Conservation (phyloP, 306 rosid genomes). For the Prunus campanulata region DNA sequence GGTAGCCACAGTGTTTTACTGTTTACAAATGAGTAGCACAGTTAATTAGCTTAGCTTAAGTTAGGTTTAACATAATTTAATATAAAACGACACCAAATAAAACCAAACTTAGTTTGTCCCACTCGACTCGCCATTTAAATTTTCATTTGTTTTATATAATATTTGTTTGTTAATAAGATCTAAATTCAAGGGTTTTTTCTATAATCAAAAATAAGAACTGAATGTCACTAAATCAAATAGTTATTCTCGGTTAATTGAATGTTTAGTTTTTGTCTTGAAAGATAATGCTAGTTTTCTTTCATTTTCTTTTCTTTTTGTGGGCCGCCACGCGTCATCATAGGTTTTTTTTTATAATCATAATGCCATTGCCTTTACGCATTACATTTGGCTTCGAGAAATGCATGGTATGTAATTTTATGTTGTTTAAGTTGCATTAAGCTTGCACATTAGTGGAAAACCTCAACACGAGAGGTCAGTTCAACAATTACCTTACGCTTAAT, state of each 20-base stretch:
- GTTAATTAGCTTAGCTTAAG: not conserved
- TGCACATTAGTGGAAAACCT: too few relatives aligned
- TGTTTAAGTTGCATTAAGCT: not conserved
- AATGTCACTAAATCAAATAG: not conserved
- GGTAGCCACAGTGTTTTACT: too few relatives aligned
- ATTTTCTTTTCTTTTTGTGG: not conserved
- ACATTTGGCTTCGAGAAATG: not conserved
- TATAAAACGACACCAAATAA: too few relatives aligned
- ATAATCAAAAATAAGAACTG: not conserved
- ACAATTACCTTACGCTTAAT: too few relatives aligned
- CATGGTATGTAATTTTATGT: not conserved
- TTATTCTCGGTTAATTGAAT: accelerated
- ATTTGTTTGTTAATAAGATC: too few relatives aligned
- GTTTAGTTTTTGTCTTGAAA: not conserved
- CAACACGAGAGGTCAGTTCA: too few relatives aligned
- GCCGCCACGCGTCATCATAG: not conserved
- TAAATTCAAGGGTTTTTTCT: too few relatives aligned
- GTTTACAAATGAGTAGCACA: not conserved
- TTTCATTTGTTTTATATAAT: too few relatives aligned
- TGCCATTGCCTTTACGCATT: not conserved
- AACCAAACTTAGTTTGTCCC: too few relatives aligned
- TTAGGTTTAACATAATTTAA: not conserved
- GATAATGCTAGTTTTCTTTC: not conserved
- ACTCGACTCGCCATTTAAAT: too few relatives aligned
- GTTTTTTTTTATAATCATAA: not conserved